Evolutionary conservation across 129 eudicot species (phyloP), one percentile per base, ranked within the genome.

Genomic region (Erigeron canadensis): DNA sequence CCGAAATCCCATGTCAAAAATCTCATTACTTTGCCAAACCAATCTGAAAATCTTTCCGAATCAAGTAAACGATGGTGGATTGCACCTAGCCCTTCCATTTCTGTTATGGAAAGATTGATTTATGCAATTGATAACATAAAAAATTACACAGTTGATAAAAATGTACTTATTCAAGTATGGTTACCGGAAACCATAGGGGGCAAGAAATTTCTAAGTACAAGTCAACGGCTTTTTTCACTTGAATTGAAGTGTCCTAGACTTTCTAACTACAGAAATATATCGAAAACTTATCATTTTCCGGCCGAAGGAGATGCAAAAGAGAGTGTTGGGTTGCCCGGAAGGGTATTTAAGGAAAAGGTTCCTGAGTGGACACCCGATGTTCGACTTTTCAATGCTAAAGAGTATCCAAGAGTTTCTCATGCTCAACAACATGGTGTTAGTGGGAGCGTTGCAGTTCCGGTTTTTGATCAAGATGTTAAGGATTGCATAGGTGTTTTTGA

Each of bases 291-390:
- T 70, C 75, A 75, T 47, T 93, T 93, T 65, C 75, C 91, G 12
- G 80, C 88, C 0, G 88, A 85, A 67, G 82, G 82, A 40, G 72
- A 63, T 37, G 74, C 86, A 0, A 81, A 82, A 75, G 88, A 76
- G 39, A 68, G 67, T 10, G 83, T 77, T 22, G 98, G 98, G 11
- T 75, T 93, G 80, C 98, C 98, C 3, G 94, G 96, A 42, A 40
- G 98, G 80, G 98, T 93, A 57, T 93, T 83, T 55, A 78, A 69
- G 81, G 89, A 77, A 54, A 89, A 86, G 75, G 92, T 87, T 67
- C 96, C 96, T 0, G 96, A 94, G 71, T 94, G 99, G 99, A 87
- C 89, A 44, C 97, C 99, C 13, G 96, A 94, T 81, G 99, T 94
- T 75, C 86, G 86, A 51, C 84, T 87, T 38, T 94, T 85, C 50